phyloP scores from a whole-genome alignment of 2,329 filamentous ascomycete species.

The Trichophyton verrucosum region DNA sequence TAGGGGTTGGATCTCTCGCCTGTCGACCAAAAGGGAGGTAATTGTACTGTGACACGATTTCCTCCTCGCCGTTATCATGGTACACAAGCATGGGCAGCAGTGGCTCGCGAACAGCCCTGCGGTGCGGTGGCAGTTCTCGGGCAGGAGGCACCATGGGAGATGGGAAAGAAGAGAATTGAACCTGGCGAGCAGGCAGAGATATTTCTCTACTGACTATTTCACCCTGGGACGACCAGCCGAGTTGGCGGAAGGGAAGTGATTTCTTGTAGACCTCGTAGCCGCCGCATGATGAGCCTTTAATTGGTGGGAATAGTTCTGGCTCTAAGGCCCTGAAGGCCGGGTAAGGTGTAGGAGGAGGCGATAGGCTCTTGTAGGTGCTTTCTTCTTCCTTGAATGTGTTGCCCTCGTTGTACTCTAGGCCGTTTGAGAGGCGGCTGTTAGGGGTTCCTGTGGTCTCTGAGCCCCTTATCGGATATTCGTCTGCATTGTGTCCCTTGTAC shows the following conservation, averaged over 20 bases:
- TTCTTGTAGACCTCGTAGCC: not conserved
- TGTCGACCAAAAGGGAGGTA: not conserved
- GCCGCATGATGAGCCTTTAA: not conserved
- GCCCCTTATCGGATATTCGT: not conserved
- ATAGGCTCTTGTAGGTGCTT: not conserved
- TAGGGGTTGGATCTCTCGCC: not conserved
- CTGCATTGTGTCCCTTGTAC: not conserved
- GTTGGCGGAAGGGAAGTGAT: slow-evolving; percentile 4
- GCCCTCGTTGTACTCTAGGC: not conserved
- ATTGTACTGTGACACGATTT: not conserved
- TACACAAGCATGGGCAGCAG: not conserved
- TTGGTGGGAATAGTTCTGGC: not conserved
- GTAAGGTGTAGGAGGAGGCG: not conserved
- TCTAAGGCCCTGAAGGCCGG: not conserved
- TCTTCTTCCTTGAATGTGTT: not conserved
- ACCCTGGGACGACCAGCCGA: not conserved
- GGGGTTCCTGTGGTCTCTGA: not conserved
- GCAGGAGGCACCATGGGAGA: not conserved
- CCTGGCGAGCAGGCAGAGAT: not conserved
- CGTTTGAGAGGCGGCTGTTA: not conserved
- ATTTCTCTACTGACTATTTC: not conserved
- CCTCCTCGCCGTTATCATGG: not conserved
- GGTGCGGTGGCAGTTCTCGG: not conserved
- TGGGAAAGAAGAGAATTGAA: not conserved
- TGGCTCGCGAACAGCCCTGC: not conserved